phyloP scores from a whole-genome alignment of 371 early-diverging fungal species.

The Chytridium lagenaria region DNA sequence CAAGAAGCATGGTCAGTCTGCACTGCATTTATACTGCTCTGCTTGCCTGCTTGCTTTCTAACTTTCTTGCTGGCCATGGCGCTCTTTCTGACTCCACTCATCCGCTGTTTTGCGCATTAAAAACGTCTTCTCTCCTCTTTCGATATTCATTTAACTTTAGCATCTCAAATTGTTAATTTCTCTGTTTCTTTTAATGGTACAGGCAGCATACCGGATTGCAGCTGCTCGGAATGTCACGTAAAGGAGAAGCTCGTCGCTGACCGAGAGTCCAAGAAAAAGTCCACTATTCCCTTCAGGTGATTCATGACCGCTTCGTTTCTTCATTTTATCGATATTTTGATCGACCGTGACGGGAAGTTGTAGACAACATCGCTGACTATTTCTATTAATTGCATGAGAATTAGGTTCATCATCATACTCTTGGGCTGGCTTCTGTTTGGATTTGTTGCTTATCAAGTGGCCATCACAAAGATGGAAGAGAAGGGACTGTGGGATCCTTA shows the following conservation, averaged over 20 bases:
- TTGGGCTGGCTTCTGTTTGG: slow-evolving; percentile 77
- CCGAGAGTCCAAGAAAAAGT: slow-evolving; percentile 29
- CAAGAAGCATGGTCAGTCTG: neutral
- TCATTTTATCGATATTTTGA: too few relatives aligned
- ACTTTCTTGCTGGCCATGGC: too few relatives aligned
- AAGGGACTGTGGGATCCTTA: slow-evolving; percentile 90
- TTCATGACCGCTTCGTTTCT: neutral
- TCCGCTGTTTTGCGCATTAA: too few relatives aligned
- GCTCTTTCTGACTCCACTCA: too few relatives aligned
- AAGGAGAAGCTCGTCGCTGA: slow-evolving; percentile 20
- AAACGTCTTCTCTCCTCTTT: too few relatives aligned
- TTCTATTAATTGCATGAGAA: neutral
- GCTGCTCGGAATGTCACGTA: slow-evolving; percentile 26
- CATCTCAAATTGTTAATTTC: too few relatives aligned
- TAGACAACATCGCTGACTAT: too few relatives aligned
- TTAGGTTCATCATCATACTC: slow-evolving; percentile 36
- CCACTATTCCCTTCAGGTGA: slow-evolving; percentile 28
- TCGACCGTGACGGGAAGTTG: too few relatives aligned
- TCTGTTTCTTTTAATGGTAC: neutral
- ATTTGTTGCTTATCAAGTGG: slow-evolving; percentile 76
- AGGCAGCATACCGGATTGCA: slow-evolving; percentile 19
- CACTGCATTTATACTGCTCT: too few relatives aligned
- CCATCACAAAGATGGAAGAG: slow-evolving; percentile 70
- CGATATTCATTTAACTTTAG: too few relatives aligned
- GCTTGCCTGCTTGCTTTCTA: too few relatives aligned